Conservation (phyloP, 345 rosid species). For the Citropsis articulata region DNA sequence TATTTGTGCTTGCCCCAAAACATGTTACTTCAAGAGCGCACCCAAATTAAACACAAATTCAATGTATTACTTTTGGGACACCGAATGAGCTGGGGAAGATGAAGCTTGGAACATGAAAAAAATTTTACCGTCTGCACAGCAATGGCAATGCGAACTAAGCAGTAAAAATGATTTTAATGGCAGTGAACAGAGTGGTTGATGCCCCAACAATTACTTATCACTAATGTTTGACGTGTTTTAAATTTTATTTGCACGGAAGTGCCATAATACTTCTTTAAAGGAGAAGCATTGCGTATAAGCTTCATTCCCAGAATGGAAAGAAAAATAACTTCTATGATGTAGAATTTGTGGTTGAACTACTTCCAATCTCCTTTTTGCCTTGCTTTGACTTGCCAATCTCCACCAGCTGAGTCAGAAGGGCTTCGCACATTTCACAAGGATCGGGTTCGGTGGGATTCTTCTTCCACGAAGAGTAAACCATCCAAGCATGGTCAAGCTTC, state of each 20-base stretch:
- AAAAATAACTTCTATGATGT: background rate
- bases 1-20: no score
- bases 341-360: background rate
- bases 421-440: constrained; percentile 63
- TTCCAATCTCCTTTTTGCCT: constrained; percentile 10
- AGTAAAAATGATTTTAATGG: background rate
- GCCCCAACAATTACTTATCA: background rate
- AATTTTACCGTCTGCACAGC: background rate
- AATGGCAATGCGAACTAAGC: background rate
- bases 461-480: constrained; percentile 55
- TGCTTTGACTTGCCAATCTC: constrained; percentile 42
- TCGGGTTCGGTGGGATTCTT: constrained; percentile 45
- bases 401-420: constrained; percentile 52
- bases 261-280: background rate
- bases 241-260: no score
- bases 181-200: background rate
- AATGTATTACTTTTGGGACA: no score
- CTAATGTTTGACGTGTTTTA: background rate
- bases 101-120: no score
- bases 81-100: no score
- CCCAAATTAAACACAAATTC: no score
- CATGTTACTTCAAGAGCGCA: no score
- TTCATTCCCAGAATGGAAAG: background rate
- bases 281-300: background rate
- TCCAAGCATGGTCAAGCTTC: constrained; percentile 67